Evolutionary conservation across 768 basidiomycete species (phyloP), one percentile per base, ranked within the genome.

Genomic region (Cyathus striatus): DNA sequence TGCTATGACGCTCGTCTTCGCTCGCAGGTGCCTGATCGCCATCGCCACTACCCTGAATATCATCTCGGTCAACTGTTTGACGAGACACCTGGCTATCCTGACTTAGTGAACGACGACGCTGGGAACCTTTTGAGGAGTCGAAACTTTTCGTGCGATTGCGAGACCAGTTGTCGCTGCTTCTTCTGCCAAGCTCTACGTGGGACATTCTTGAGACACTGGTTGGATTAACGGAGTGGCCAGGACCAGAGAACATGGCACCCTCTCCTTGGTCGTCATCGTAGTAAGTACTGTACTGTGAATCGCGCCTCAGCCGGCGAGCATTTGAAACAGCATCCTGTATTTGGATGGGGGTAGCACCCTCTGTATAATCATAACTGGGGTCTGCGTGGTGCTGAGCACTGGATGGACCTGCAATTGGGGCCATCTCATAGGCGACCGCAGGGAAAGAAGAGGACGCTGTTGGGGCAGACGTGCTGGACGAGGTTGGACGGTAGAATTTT

Each of bases 151-250:
- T 67, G 33, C 78, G 69, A 20, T 57, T 62, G 34, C 68, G 63
- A 23, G 74, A 66, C 71, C 75, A 71, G 23, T 66, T 70, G 6
- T 77, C 76, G 49, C 79, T 81, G 55, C 76, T 81, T 48, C 76
- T 72, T 45, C 83, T 70, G 20, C 65, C 64, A 9, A 65, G 59
- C 43, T 77, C 81, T 24, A 74, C 60, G 39, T 81, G 71, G 13
- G 83, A 77, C 89, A 92, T 91, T 43, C 83, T 73, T 5, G 89
- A 88, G 13, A 82, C 76, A 52, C 87, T 88, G 55, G 83, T 89
- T 0, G 89, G 89, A 52, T 87, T 79, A 21, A 73, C 79, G 23
- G 65, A 65, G 59, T 86, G 81, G 6, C 76, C 78, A 4, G 83
- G 88, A 0, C 88, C 88, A 51, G 85, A 83, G 58, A 90, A 92